phyloP scores from a whole-genome alignment of 345 rosid species.

The Citrus maxima region DNA sequence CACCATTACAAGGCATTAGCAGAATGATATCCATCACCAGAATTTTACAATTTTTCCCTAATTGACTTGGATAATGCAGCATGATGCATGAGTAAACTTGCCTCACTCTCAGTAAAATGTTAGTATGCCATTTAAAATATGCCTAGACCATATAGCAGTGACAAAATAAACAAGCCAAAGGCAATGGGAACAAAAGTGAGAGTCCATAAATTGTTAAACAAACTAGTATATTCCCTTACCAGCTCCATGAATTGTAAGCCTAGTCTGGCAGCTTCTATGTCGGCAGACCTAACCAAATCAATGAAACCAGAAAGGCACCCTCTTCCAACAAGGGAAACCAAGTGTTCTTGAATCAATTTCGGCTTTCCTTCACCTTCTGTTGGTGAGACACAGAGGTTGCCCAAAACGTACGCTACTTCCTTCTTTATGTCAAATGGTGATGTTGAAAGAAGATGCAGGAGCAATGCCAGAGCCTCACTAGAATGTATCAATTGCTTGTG shows the following conservation, averaged over 20 bases:
- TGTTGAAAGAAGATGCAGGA: constrained; percentile 63
- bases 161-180: neutral
- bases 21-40: no score
- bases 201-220: neutral
- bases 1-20: neutral
- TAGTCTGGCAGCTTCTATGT: constrained; percentile 75
- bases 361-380: constrained; percentile 59
- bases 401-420: constrained; percentile 89
- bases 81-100: neutral
- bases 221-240: constrained; percentile 49
- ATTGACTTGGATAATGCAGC: neutral
- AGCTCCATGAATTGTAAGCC: constrained; percentile 97
- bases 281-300: constrained; percentile 81
- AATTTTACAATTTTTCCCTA: neutral
- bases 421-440: constrained; percentile 85
- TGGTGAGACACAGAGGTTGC: constrained; percentile 95
- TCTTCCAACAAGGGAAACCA: constrained; percentile 63
- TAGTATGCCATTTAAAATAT: neutral
- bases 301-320: constrained; percentile 90
- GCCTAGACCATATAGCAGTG: neutral
- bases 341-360: constrained; percentile 62
- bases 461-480: constrained; percentile 65
- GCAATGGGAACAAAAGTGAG: neutral
- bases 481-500: constrained; percentile 73
- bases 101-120: neutral